Base-by-base conservation (phyloP, 225 moss, liverwort and hornwort species). In the Anthoceros angustus region DNA sequence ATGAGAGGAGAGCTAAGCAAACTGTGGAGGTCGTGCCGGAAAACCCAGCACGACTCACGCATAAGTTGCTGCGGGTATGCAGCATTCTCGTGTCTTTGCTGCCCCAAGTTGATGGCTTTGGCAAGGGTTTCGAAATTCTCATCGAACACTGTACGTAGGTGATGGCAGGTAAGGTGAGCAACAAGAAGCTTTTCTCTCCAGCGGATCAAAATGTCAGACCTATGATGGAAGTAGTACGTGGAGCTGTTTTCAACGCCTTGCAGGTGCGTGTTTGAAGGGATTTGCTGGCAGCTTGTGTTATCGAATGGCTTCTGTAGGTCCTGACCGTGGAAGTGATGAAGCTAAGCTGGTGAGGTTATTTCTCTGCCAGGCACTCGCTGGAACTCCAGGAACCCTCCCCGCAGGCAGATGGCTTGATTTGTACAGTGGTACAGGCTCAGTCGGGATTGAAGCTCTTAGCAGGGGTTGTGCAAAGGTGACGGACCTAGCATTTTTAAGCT, bases 171-270 rank as follows among this genome's bases (percentile, higher is more conserved):
- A 90, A 76, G 69, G 82, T 72, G 65, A 79, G 84, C 45, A 90
- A 90, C 68, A 85, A 86, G 75, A 95, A 90, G 80, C 72, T 95
- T 68, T 77, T 75, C 40, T 95, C 94, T 65, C 86, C 84, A 39
- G 86, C 88, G 61, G 90, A 95, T 64, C 68, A 82, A 66, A 82
- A 90, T 75, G 94, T 95, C 16, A 75, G 88, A 50, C 94, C 94
- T 65, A 95, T 95, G 94, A 95, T 95, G 94, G 94, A 95, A 81
- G 85, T 95, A 41, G 94, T 90, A 65, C 90, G 90, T 62, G 94
- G 90, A 42, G 94, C 88, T 49, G 83, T 95, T 25, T 95, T 95
- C 82, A 84, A 83, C 71, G 90, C 90, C 24, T 78, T 90, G 14
- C 81, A 86, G 85, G 90, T 90, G 70, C 24, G 20, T 23, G 20